Evolutionary conservation across 805 yeast genomes (phyloP).

Genomic region (Candida chauliodis): DNA sequence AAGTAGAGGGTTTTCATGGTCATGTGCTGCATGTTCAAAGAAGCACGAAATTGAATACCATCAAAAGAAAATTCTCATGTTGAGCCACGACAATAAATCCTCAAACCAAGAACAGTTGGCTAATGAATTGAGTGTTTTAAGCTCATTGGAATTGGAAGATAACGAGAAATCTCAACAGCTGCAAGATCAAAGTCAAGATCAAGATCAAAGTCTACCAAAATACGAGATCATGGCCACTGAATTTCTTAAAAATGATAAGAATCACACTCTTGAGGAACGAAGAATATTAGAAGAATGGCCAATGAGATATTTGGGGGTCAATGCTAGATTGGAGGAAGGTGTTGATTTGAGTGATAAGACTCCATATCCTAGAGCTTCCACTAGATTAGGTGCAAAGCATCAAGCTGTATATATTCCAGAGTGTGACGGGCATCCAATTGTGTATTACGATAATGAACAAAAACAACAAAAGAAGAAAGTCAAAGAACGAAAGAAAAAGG

Average conservation of each 20-base stretch:
- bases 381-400: conserved; percentile 69
- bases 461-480: conserved; percentile 6
- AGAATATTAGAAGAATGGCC: conserved; percentile 74
- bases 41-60: conserved; percentile 46
- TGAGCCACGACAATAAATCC: conserved; percentile 39
- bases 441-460: conserved; percentile 53
- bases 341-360: conserved; percentile 68
- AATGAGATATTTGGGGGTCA: conserved; percentile 73
- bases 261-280: conserved; percentile 41
- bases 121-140: conserved; percentile 15
- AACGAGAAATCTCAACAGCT: conserved; percentile 1
- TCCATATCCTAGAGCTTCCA: conserved; percentile 77
- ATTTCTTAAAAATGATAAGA: conserved; percentile 46
- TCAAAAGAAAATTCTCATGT: conserved; percentile 36
- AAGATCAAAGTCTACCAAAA: conserved; percentile 32
- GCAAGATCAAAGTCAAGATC: conserved; percentile 2
- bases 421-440: conserved; percentile 58
- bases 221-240: conserved; percentile 57
- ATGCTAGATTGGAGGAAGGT: conserved; percentile 71
- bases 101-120: conserved; percentile 36
- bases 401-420: conserved; percentile 67
- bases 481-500: conserved; percentile 12
- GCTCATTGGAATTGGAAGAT: conserved; percentile 7
- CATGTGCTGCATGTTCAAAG: conserved; percentile 76
- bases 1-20: conserved; percentile 85